phyloP scores from a whole-genome alignment of 1,284 basidiomycete species.

The Irpex lacteus region DNA sequence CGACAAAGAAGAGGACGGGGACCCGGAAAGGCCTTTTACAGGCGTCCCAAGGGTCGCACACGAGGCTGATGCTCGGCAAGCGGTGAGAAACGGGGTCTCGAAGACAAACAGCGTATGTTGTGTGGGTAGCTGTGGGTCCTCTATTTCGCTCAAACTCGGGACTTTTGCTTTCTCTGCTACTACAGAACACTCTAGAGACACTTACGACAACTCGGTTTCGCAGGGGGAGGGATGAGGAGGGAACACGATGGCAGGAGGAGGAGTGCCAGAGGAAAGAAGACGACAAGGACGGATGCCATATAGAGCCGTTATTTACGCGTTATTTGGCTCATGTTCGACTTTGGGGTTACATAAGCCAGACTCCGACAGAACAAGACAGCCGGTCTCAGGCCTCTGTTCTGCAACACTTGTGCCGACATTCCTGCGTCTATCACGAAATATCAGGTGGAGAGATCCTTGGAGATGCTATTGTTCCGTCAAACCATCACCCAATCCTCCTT shows the following conservation, averaged over 20 bases:
- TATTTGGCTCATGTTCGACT: constrained; percentile 33
- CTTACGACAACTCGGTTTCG: constrained; percentile 2
- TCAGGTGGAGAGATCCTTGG: background rate
- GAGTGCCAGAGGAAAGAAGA: constrained; percentile 12
- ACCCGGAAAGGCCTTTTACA: constrained; percentile 11
- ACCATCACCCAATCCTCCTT: background rate
- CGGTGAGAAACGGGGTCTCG: constrained; percentile 19
- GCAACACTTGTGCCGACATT: too few species aligned
- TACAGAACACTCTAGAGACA: background rate
- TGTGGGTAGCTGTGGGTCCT: constrained; percentile 31
- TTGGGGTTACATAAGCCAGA: constrained; percentile 21
- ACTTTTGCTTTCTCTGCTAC: background rate
- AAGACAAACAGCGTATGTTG: constrained; percentile 20
- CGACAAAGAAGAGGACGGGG: background rate
- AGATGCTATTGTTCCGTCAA: background rate
- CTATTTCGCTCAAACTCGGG: constrained; percentile 10
- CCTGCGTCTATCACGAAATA: too few species aligned
- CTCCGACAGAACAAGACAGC: background rate
- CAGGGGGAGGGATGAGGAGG: background rate
- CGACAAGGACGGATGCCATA: constrained; percentile 10
- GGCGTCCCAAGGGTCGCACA: constrained; percentile 18
- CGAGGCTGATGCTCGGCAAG: constrained; percentile 24
- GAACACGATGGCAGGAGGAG: background rate
- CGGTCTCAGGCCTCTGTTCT: too few species aligned
- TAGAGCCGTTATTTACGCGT: constrained; percentile 28